Evolutionary conservation across 2,329 filamentous ascomycete species (phyloP).

Genomic region (Curvularia eragrostidis): DNA sequence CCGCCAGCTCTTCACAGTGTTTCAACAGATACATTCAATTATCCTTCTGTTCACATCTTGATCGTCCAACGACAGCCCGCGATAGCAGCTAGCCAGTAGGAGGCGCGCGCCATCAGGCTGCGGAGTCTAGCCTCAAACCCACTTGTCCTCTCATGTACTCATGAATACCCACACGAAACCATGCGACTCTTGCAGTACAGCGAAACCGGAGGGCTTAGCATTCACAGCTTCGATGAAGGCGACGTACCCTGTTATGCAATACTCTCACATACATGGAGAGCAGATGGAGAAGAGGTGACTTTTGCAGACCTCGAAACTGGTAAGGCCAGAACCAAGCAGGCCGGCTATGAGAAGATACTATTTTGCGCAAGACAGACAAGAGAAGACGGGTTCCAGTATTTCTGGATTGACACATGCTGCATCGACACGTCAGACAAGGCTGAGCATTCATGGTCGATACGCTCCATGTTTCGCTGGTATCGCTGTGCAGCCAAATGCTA

Average conservation of each 20-base stretch:
- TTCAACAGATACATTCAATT: neutral
- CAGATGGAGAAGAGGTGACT: conserved; percentile 35
- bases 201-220: conserved; percentile 12
- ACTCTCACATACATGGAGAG: conserved; percentile 41
- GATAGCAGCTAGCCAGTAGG: neutral
- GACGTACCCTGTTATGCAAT: conserved; percentile 22
- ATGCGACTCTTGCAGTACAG: conserved; percentile 23
- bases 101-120: conserved; percentile 1
- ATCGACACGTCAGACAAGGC: conserved; percentile 1
- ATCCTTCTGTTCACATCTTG: neutral
- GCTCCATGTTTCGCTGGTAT: conserved; percentile 7
- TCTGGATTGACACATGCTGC: conserved; percentile 15
- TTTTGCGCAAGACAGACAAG: conserved; percentile 3
- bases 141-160: neutral
- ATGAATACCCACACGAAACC: conserved; percentile 9
- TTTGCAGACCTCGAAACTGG: conserved; percentile 26
- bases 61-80: neutral
- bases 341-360: conserved; percentile 5
- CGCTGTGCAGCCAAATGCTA: neutral
- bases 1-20: neutral
- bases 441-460: neutral
- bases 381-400: conserved; percentile 3
- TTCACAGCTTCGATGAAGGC: conserved; percentile 6
- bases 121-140: conserved; percentile 7
- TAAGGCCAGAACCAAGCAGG: conserved; percentile 14